Percentiles rank a stretch among this genome's conserved stretches.
Evolutionary conservation across 1,284 basidiomycete genomes (phyloP).

Genomic region (Heterobasidion occidentale): DNA sequence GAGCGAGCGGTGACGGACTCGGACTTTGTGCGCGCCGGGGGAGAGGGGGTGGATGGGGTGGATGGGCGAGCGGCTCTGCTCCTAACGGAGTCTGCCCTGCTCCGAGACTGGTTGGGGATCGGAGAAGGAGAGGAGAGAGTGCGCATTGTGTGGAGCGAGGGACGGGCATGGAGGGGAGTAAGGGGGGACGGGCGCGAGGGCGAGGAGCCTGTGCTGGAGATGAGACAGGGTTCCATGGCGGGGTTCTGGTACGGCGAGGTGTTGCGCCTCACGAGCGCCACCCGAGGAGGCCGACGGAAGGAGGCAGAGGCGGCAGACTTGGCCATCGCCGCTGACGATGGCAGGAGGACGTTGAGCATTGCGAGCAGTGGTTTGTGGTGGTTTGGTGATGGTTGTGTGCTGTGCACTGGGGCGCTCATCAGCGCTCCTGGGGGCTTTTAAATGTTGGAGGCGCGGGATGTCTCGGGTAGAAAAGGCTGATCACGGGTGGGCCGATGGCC

Average conservation of each 20-base stretch:
- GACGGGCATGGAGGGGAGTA: not conserved
- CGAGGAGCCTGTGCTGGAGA: not conserved
- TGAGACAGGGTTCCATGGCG: not conserved
- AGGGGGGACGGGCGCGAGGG: not conserved
- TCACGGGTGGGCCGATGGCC: too few species aligned
- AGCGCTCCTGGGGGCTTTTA: too few species aligned
- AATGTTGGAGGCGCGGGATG: too few species aligned
- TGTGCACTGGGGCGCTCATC: not conserved
- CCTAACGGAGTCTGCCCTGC: not conserved
- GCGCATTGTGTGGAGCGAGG: not conserved
- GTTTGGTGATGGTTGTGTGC: not conserved
- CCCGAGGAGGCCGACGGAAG: not conserved
- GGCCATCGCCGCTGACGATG: not conserved
- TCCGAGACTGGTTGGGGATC: not conserved
- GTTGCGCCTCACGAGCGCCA: not conserved
- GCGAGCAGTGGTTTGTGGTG: not conserved
- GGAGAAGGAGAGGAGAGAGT: not conserved
- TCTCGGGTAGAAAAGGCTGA: too few species aligned
- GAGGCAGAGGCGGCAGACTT: not conserved
- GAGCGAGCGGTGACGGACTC: constrained; percentile 7
- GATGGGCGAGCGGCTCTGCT: not conserved
- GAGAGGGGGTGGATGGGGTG: not conserved
- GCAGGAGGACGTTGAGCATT: not conserved
- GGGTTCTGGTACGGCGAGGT: not conserved
- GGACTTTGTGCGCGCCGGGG: not conserved